Percentiles rank a stretch among this genome's conserved stretches.
These are phyloP conservation scores for Xylaria hypoxylon DNA, from an alignment of 2,329 filamentous ascomycete species.

Conservation along the genomic window DNA sequence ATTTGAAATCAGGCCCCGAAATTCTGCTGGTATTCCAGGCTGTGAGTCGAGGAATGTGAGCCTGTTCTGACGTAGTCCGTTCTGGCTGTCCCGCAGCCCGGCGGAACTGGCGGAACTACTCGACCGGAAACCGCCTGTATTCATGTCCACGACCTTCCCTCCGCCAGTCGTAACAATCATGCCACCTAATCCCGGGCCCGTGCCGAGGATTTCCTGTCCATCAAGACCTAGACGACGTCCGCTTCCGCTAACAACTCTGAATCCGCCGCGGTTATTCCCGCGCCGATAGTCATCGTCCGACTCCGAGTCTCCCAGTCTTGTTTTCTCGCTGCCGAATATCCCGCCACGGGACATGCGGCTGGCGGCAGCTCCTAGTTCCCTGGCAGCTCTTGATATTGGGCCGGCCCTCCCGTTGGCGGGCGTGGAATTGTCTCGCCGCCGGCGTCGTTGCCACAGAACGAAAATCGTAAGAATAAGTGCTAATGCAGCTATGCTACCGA, in stretches of 20 bases:
- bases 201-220: conserved; percentile 26
- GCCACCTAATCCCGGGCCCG: conserved; percentile 43
- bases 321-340: conserved; percentile 21
- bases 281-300: conserved; percentile 26
- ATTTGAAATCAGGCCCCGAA: conserved; percentile 28
- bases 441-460: conserved; percentile 49
- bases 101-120: conserved; percentile 41
- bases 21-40: conserved; percentile 38
- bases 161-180: conserved; percentile 41
- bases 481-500: conserved; percentile 51
- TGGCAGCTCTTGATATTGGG: conserved; percentile 11
- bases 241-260: conserved; percentile 38
- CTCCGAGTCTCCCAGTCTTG: conserved; percentile 13
- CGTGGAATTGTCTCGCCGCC: conserved; percentile 30
- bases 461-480: conserved; percentile 50
- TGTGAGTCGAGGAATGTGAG: conserved; percentile 40
- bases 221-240: conserved; percentile 30
- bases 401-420: not conserved
- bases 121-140: conserved; percentile 9
- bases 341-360: conserved; percentile 24
- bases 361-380: conserved; percentile 11
- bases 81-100: conserved; percentile 46
- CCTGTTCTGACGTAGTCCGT: conserved; percentile 49
- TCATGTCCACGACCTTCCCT: conserved; percentile 19
- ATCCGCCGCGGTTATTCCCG: conserved; percentile 27